Percentiles rank a stretch among this genome's conserved stretches.
Conservation (phyloP, 208 protist species). For the Trypanosoma caninum region DNA sequence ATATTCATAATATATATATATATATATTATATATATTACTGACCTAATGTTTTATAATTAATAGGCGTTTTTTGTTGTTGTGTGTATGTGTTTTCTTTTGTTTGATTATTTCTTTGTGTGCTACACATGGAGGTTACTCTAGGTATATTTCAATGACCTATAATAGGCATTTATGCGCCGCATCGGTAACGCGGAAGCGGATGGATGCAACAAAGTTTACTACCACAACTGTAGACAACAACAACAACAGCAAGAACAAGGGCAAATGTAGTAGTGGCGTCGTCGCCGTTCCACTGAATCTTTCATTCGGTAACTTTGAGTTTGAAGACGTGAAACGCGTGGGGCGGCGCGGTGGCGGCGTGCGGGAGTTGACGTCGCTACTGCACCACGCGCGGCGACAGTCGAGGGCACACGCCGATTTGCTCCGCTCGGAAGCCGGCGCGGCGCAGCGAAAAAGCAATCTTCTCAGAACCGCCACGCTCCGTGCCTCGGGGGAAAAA, state of each 20-base stretch:
- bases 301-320: slow-evolving; percentile 81
- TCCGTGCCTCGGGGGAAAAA: slow-evolving; percentile 53
- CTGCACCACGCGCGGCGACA: slow-evolving; percentile 47
- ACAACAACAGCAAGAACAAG: no score
- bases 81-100: not conserved
- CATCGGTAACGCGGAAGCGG: no score
- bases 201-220: no score
- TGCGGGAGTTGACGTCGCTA: slow-evolving; percentile 59
- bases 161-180: no score
- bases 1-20: no score
- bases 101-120: not conserved
- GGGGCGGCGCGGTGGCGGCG: slow-evolving; percentile 68
- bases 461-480: slow-evolving; percentile 51
- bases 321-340: slow-evolving; percentile 69
- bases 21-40: no score
- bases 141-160: no score
- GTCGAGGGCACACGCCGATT: slow-evolving; percentile 27
- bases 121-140: no score
- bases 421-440: slow-evolving; percentile 41
- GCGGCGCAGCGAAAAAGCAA: slow-evolving; percentile 47
- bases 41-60: no score
- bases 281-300: slow-evolving; percentile 46
- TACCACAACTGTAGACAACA: no score
- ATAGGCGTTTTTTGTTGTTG: no score
- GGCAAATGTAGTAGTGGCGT: no score